These are phyloP conservation scores for Dendrobium chrysotoxum DNA, from an alignment of 106 monocot species.

Conservation along the genomic window DNA sequence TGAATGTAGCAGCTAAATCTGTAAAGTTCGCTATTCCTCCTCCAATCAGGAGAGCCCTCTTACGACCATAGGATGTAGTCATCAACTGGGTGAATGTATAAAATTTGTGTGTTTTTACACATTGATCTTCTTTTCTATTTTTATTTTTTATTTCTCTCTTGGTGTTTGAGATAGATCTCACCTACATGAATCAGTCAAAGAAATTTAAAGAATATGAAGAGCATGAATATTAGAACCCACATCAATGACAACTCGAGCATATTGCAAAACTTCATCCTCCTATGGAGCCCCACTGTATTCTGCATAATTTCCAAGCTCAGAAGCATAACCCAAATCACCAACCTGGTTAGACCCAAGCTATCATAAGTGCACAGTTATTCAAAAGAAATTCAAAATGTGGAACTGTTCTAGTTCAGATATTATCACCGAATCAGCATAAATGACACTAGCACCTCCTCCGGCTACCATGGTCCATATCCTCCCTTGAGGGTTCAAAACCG, in stretches of 20 bases:
- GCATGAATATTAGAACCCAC: conserved; percentile 22
- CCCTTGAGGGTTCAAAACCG: conserved; percentile 57
- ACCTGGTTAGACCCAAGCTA: conserved; percentile 28
- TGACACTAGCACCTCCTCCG: conserved; percentile 81
- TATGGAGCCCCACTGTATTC: conserved; percentile 92
- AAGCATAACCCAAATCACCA: conserved; percentile 85
- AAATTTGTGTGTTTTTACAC: too few relatives aligned
- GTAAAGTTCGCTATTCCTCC: conserved; percentile 99
- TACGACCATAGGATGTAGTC: conserved; percentile 35
- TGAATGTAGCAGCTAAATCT: conserved; percentile 91
- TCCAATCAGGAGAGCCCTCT: conserved; percentile 90
- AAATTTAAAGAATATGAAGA: neutral
- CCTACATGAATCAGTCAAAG: neutral
- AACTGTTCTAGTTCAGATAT: neutral
- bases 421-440: conserved; percentile 70
- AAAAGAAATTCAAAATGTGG: neutral
- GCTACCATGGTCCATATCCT: conserved; percentile 87
- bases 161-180: too few relatives aligned
- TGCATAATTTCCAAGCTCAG: conserved; percentile 88
- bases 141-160: too few relatives aligned
- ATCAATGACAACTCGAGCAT: conserved; percentile 78
- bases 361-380: neutral
- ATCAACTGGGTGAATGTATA: too few relatives aligned
- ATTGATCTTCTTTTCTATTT: too few relatives aligned
- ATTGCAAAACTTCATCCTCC: conserved; percentile 86